Evolutionary conservation across 2,329 filamentous ascomycete species (phyloP), one percentile per base, ranked within the genome.

Genomic region (Elsinoe perseae): DNA sequence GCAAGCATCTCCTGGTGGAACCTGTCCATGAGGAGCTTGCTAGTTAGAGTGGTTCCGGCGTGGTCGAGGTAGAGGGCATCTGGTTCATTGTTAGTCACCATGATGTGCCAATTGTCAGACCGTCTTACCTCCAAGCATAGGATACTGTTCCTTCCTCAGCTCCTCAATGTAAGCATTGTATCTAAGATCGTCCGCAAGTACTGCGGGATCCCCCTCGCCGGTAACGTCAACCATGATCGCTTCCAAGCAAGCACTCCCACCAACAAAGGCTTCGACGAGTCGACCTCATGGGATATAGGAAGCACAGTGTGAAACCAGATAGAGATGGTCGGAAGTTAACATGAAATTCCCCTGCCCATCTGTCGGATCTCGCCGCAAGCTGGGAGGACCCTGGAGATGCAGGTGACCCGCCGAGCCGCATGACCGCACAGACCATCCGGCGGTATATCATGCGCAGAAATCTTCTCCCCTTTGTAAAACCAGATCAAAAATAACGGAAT

Each of bases 1-100:
- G 80, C 76, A 27, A 85, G 84, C 79, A 97, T 86, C 58, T 93
- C 87, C 16, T 73, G 70, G 9, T 88, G 82, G 71, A 95, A 95
- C 23, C 74, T 77, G 61, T 92, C 86, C 70, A 97, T 84, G 23
- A 93, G 73, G 23, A 87, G 54, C 28, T 57, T 58, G 62, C 64
- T 66, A 58, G 65, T 59, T 2, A 66, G 76, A 0, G 91, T 92
- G 10, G 89, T 88, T 14, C 90, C 92, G 0, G 90, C 90, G 85
- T 97, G 92, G 64, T 97, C 92, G 56, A 97, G 84, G 69, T 96
- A 97, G 50, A 68, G 42, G 23, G 57, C 55, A 42, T 52, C 59
- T 60, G 2, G n/a, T 10, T 2, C 8, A 12, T 25, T 14, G 36
- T 57, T 38, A 56, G 43, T 16, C n/a, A 36, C 10, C n/a, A 36